Percentiles rank a stretch among this genome's conserved stretches.
phyloP scores from a whole-genome alignment of 108 stramenopile species.

The Pseudonitzschia pungens region DNA sequence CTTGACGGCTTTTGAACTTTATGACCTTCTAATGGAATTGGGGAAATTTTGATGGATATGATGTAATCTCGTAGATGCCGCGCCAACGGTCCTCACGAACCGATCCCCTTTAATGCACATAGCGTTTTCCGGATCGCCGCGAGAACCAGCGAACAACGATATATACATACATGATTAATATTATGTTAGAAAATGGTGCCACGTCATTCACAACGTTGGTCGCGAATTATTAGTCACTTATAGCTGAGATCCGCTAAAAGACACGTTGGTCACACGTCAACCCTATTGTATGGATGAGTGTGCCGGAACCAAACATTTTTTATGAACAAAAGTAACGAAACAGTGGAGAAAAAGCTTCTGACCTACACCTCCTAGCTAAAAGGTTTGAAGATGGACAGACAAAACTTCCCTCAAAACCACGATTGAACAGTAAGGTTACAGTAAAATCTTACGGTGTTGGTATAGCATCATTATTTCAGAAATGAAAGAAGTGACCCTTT shows the following conservation, averaged over 20 bases:
- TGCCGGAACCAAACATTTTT: conserved; percentile 5
- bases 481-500: no score
- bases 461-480: no score
- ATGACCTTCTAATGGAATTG: background rate
- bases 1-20: background rate
- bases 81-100: conserved; percentile 2
- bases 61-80: background rate
- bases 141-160: background rate
- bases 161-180: background rate
- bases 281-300: background rate
- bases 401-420: background rate
- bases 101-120: background rate
- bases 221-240: conserved; percentile 3
- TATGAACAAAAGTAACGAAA: background rate
- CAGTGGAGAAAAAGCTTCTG: background rate
- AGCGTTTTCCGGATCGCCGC: background rate
- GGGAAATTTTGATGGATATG: conserved; percentile 6
- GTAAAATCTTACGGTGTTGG: no score
- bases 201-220: conserved; percentile 1
- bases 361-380: background rate
- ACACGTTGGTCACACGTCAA: background rate
- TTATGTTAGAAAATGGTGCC: background rate
- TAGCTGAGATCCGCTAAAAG: background rate
- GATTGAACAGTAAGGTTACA: no score
- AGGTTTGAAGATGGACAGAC: background rate